Percentiles rank a stretch among this genome's conserved stretches.
Evolutionary conservation across 805 yeast genomes (phyloP).

Genomic region (Yamadazyma insecticola): DNA sequence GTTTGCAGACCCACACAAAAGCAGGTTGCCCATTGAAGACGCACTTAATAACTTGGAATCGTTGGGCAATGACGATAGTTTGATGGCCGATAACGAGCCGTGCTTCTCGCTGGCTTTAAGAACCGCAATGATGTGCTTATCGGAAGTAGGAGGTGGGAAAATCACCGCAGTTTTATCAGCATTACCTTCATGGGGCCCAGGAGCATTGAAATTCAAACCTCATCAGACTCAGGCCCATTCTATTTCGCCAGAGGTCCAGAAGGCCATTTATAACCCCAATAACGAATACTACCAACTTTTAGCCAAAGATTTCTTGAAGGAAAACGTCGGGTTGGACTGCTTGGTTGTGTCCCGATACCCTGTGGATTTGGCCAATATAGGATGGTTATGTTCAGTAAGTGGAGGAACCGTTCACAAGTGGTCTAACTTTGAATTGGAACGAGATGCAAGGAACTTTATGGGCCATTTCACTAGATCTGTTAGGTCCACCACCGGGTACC

Average conservation of each 20-base stretch:
- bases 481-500: constrained; percentile 58
- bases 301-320: constrained; percentile 49
- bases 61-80: constrained; percentile 29
- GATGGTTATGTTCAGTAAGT: constrained; percentile 58
- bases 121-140: constrained; percentile 60
- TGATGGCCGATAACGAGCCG: constrained; percentile 49
- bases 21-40: constrained; percentile 58
- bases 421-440: constrained; percentile 58
- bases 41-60: constrained; percentile 60
- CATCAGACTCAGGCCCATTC: constrained; percentile 35
- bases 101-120: constrained; percentile 77
- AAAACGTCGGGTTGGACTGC: constrained; percentile 72
- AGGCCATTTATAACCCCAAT: constrained; percentile 53
- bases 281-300: constrained; percentile 58
- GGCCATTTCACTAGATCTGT: constrained; percentile 56
- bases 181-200: constrained; percentile 80
- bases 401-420: constrained; percentile 70
- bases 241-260: constrained; percentile 39
- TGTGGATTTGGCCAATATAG: constrained; percentile 73
- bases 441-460: constrained; percentile 65
- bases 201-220: constrained; percentile 50
- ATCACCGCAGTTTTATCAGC: constrained; percentile 63
- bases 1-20: constrained; percentile 73
- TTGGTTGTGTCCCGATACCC: constrained; percentile 61
- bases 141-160: constrained; percentile 76